Percentiles rank a stretch among this genome's conserved stretches.
Conservation (phyloP, 139 green algal genomes). For the Chlamydomonas schloesseri region DNA sequence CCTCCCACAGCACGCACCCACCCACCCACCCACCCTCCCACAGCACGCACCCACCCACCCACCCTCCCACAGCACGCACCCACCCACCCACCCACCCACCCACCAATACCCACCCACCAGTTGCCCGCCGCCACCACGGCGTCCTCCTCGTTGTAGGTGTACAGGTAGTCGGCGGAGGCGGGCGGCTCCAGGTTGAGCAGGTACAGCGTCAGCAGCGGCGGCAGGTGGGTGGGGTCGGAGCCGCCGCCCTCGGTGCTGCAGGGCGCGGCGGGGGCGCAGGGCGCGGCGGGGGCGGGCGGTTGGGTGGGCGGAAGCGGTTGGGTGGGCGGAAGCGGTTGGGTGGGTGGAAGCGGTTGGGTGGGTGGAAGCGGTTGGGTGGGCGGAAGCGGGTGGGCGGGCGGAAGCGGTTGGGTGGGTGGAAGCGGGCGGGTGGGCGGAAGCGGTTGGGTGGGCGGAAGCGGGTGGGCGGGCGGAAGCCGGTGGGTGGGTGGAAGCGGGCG, state of each 20-base stretch:
- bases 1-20: not conserved
- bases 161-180: not conserved
- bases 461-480: too few species aligned
- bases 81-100: too few species aligned
- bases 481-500: too few species aligned
- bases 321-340: too few species aligned
- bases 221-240: too few species aligned
- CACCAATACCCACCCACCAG: conserved; percentile 12
- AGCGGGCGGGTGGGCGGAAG: too few species aligned
- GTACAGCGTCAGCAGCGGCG: conserved; percentile 26
- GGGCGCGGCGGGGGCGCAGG: not conserved
- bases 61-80: not conserved
- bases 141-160: conserved; percentile 17
- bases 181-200: conserved; percentile 31
- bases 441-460: too few species aligned
- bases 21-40: not conserved
- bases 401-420: too few species aligned
- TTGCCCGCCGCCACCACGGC: not conserved
- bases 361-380: too few species aligned
- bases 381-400: too few species aligned
- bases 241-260: not conserved
- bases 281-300: not conserved
- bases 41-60: not conserved
- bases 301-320: too few species aligned
- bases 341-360: too few species aligned